A percentile compares a stretch with the other conserved stretches of the same genome.
Conservation (phyloP, 2,329 filamentous ascomycete species). For the Stylonectria norvegica region DNA sequence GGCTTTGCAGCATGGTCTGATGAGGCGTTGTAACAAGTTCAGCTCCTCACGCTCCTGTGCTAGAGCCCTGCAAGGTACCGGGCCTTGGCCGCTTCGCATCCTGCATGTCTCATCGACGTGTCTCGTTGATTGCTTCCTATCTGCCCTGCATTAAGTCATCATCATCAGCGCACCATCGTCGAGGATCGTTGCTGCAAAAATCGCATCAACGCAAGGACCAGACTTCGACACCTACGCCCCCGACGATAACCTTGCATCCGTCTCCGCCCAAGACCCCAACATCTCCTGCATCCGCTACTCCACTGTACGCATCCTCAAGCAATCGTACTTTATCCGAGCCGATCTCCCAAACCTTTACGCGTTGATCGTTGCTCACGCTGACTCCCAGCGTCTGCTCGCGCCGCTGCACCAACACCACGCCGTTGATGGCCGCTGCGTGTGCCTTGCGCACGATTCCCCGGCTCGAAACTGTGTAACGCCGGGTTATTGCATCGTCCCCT, state of each 20-base stretch:
- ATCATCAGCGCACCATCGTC: not conserved
- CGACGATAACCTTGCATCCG: slow-evolving; percentile 15
- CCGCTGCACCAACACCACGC: slow-evolving; percentile 39
- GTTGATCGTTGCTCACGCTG: slow-evolving; percentile 59
- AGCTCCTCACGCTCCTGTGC: slow-evolving; percentile 2
- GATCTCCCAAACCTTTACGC: slow-evolving; percentile 53
- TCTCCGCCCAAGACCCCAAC: slow-evolving; percentile 37
- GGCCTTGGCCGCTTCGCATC: not conserved
- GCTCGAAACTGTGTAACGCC: slow-evolving; percentile 21
- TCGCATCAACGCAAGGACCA: slow-evolving; percentile 11
- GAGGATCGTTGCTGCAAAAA: not conserved
- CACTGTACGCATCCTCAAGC: slow-evolving; percentile 51
- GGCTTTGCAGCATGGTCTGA: not conserved
- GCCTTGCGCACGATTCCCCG: slow-evolving; percentile 43
- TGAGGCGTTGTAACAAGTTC: no score
- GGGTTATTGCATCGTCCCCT: slow-evolving; percentile 10
- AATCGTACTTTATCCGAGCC: slow-evolving; percentile 33
- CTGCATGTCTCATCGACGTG: not conserved
- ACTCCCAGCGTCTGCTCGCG: slow-evolving; percentile 31
- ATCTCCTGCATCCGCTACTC: slow-evolving; percentile 58
- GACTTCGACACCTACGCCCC: slow-evolving; percentile 23
- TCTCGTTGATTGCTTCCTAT: not conserved
- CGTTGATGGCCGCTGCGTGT: slow-evolving; percentile 71
- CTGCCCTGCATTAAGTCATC: not conserved
- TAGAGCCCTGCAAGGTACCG: slow-evolving; percentile 5